phyloP scores from a whole-genome alignment of 371 early-diverging fungal genomes.

The Mucor ambiguus region DNA sequence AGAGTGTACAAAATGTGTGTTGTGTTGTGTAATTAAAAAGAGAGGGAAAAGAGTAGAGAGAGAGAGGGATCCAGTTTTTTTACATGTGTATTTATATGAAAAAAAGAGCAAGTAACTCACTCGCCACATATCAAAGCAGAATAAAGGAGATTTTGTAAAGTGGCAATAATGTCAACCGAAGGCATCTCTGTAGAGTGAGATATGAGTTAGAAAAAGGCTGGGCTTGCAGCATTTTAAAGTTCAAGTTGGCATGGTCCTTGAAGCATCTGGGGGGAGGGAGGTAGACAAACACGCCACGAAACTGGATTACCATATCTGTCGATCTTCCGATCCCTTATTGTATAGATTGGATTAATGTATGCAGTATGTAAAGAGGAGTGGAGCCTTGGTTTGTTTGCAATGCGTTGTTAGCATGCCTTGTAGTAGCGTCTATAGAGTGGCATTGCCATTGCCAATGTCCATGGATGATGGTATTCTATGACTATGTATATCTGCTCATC shows the following conservation, averaged over 20 bases:
- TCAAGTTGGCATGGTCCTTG: neutral
- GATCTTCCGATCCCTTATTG: constrained; percentile 18
- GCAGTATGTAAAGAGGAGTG: neutral
- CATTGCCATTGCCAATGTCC: no score
- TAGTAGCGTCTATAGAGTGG: neutral
- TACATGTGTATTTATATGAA: constrained; percentile 3
- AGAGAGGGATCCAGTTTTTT: neutral
- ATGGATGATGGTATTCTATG: neutral
- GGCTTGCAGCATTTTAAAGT: constrained; percentile 7
- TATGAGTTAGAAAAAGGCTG: neutral
- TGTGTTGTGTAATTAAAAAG: neutral
- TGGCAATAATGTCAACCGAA: constrained; percentile 6
- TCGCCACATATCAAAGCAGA: constrained; percentile 3
- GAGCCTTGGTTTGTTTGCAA: neutral
- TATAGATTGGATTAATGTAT: neutral
- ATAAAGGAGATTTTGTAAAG: constrained; percentile 3
- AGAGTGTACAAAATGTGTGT: neutral
- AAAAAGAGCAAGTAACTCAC: neutral
- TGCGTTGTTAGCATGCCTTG: neutral
- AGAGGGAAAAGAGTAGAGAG: neutral
- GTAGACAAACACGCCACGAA: neutral
- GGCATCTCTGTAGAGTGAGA: neutral
- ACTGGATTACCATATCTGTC: constrained; percentile 12
- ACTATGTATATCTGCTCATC: neutral
- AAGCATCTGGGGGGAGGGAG: neutral